These are phyloP conservation scores for Hibiscus trionum DNA, from an alignment of 345 rosid species.

Conservation along the genomic window DNA sequence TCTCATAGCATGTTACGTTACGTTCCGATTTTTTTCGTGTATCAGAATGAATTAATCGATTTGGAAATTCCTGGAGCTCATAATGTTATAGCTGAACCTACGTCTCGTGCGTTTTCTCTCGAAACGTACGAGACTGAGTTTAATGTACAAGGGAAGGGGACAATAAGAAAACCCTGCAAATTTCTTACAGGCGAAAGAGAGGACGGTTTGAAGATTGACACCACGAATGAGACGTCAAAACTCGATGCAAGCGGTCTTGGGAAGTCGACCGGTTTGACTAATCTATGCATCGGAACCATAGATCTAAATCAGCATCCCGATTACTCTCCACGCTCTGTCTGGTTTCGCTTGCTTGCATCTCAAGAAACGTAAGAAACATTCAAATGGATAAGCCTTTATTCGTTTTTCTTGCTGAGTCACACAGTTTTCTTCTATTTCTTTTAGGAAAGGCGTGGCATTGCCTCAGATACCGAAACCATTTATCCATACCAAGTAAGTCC, in stretches of 20 bases:
- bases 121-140: conserved; percentile 3
- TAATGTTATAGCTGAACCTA: background rate
- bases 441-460: conserved; percentile 12
- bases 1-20: background rate
- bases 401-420: background rate
- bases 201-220: background rate
- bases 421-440: background rate
- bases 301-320: background rate
- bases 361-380: conserved; percentile 13
- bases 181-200: background rate
- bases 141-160: background rate
- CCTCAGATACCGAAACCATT: conserved; percentile 16
- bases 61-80: background rate
- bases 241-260: background rate
- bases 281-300: background rate
- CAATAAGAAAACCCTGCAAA: background rate
- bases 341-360: conserved; percentile 14
- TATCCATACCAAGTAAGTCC: conserved; percentile 8
- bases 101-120: background rate
- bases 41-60: background rate
- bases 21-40: background rate
- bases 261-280: background rate
- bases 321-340: conserved; percentile 5
- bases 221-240: background rate
- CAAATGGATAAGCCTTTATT: background rate